phyloP scores from a whole-genome alignment of 768 basidiomycete genomes.

The Heimioporus sp. region DNA sequence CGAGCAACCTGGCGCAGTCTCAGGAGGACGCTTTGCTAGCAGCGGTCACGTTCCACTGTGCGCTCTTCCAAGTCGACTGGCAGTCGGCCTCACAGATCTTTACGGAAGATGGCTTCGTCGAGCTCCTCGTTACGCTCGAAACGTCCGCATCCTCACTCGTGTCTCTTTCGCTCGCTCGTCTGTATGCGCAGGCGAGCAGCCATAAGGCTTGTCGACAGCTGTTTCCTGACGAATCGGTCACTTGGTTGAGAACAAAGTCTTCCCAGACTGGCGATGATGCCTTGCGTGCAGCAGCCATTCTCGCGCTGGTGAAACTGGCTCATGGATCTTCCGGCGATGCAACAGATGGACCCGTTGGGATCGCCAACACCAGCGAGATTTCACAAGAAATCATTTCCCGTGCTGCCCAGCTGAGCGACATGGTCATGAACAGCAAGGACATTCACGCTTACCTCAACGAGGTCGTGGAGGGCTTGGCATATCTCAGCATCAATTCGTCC shows the following conservation, averaged over 20 bases:
- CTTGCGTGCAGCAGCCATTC: conserved; percentile 61
- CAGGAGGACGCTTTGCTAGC: conserved; percentile 50
- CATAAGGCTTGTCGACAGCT: conserved; percentile 69
- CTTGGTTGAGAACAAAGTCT: conserved; percentile 68
- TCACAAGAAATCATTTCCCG: conserved; percentile 42
- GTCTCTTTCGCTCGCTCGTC: conserved; percentile 61
- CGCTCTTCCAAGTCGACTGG: conserved; percentile 83
- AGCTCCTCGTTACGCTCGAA: conserved; percentile 65
- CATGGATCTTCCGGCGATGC: conserved; percentile 52
- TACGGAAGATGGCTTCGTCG: conserved; percentile 56
- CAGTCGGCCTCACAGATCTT: conserved; percentile 65
- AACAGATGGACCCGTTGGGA: conserved; percentile 11
- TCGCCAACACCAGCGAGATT: not conserved
- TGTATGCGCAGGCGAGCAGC: conserved; percentile 74
- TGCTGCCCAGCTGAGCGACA: conserved; percentile 53
- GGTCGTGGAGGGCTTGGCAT: conserved; percentile 83
- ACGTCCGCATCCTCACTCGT: conserved; percentile 50
- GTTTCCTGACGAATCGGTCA: conserved; percentile 51
- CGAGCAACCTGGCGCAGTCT: conserved; percentile 52
- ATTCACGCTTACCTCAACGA: conserved; percentile 50
- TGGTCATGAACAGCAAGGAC: conserved; percentile 42
- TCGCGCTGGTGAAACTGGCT: conserved; percentile 77
- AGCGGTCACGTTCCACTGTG: conserved; percentile 67
- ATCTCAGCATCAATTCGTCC: conserved; percentile 62
- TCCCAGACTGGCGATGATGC: conserved; percentile 42